A percentile compares a stretch with the other conserved stretches of the same genome.
These are phyloP conservation scores for Blepharisma japonicum DNA, from an alignment of 73 alveolate genomes.

Conservation along the genomic window DNA sequence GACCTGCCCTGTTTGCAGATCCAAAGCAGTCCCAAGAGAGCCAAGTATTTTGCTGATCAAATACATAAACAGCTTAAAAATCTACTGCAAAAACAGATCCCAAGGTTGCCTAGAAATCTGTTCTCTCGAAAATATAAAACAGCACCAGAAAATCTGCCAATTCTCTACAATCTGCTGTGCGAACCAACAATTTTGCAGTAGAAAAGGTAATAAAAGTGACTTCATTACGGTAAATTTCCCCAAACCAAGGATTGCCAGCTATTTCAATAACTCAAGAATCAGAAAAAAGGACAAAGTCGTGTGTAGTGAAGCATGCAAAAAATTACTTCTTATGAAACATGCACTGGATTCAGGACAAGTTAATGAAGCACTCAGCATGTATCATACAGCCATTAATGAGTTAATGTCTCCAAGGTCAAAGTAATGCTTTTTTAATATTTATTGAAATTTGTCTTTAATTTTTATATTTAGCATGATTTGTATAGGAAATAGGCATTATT, in stretches of 20 bases:
- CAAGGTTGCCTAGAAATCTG: not conserved
- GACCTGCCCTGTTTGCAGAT: slow-evolving; percentile 14
- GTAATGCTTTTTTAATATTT: no score
- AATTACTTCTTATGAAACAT: not conserved
- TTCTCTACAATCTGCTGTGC: not conserved
- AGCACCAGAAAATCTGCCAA: not conserved
- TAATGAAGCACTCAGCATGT: no score
- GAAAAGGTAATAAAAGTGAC: slow-evolving; percentile 1
- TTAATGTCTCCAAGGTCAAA: no score
- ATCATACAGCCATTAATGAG: no score
- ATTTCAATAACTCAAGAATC: not conserved
- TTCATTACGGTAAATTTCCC: not conserved
- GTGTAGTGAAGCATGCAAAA: not conserved
- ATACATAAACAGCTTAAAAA: not conserved
- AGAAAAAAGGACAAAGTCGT: not conserved
- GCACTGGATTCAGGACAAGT: no score
- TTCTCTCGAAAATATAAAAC: not conserved
- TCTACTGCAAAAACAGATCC: not conserved
- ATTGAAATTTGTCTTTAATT: no score
- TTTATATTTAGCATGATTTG: no score
- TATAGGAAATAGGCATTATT: no score
- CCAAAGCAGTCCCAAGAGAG: not conserved
- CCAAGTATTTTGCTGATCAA: not conserved
- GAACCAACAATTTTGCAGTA: not conserved
- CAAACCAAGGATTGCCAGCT: not conserved